Evolutionary conservation across 2,329 filamentous ascomycete species (phyloP).

Genomic region (Cladosporium sp.): DNA sequence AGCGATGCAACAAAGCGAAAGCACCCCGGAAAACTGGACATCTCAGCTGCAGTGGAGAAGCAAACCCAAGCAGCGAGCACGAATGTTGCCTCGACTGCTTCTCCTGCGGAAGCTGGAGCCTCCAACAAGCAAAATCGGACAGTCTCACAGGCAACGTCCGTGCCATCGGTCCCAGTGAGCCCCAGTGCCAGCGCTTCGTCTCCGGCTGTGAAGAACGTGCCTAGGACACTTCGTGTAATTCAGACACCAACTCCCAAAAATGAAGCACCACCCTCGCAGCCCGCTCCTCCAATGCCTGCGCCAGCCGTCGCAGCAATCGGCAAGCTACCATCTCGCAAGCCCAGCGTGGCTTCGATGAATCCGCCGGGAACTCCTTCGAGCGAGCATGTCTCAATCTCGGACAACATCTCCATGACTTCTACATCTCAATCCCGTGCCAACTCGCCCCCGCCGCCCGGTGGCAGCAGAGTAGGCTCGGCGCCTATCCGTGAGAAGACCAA

Average conservation of each 20-base stretch:
- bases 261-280: slow-evolving; percentile 45
- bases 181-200: slow-evolving; percentile 43
- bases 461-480: slow-evolving; percentile 58
- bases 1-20: slow-evolving; percentile 27
- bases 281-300: slow-evolving; percentile 26
- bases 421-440: slow-evolving; percentile 65
- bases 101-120: slow-evolving; percentile 23
- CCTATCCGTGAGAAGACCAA: slow-evolving; percentile 66
- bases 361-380: slow-evolving; percentile 67
- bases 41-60: slow-evolving; percentile 34
- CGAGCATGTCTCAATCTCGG: slow-evolving; percentile 60
- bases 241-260: slow-evolving; percentile 60
- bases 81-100: slow-evolving; percentile 10
- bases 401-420: slow-evolving; percentile 68
- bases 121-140: slow-evolving; percentile 23
- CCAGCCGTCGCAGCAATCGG: slow-evolving; percentile 23
- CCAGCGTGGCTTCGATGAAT: slow-evolving; percentile 52
- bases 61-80: slow-evolving; percentile 11
- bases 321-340: slow-evolving; percentile 44
- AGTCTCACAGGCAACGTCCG: slow-evolving; percentile 47
- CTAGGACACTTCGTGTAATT: slow-evolving; percentile 65
- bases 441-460: slow-evolving; percentile 57
- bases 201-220: slow-evolving; percentile 42
- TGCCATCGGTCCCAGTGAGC: slow-evolving; percentile 48
- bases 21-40: slow-evolving; percentile 44